Evolutionary conservation across 2,329 filamentous ascomycete genomes (phyloP), one percentile per base, ranked within the genome.

Genomic region (Emmonsiellopsis sp.): DNA sequence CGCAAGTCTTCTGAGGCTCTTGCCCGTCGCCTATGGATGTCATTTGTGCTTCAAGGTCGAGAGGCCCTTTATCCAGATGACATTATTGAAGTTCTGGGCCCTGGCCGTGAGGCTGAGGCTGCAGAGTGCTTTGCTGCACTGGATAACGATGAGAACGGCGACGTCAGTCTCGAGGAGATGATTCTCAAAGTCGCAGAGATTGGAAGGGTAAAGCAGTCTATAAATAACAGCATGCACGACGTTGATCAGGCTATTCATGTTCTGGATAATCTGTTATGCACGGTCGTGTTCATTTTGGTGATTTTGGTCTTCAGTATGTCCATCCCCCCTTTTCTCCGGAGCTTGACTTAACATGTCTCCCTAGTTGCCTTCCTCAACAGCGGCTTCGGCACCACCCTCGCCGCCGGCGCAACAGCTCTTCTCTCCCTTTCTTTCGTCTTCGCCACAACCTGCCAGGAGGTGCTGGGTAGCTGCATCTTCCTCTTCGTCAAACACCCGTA

Each of bases 391-490:
- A 87, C 86, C 2, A 94, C 89, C 5, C 79, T 96, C 40, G 86
- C 90, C 4, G 95, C 91, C 8, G 89, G 91, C 49, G 92, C 92
- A 58, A 96, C 93, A 1, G 86, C 93, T 0, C 79, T 98, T 42
- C 82, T 98, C 8, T 97, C 92, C 5, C 76, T 97, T n/a, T 96
- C 92, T 3, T 98, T 98, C 73, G 86, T 96, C 62, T 97, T 98
- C 69, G 85, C 91, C 26, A 86, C 86, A 53, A 96, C 91, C 1
- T 85, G 86, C 3, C 91, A 96, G 71, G 93, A 98, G 70, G 87
- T 98, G 58, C 81, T 98, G n/a, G 92, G 92, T 64, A 96, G 91
- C 38, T 97, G 92, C 75, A 95, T 98, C 65, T 98, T 98, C 76
- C 76, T 98, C 1, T 98, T 98, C 64, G 89, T 97, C 76, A 98